A percentile compares a stretch with the other conserved stretches of the same genome.
Evolutionary conservation across 2,329 filamentous ascomycete species (phyloP).

Genomic region (Coniella vitis): DNA sequence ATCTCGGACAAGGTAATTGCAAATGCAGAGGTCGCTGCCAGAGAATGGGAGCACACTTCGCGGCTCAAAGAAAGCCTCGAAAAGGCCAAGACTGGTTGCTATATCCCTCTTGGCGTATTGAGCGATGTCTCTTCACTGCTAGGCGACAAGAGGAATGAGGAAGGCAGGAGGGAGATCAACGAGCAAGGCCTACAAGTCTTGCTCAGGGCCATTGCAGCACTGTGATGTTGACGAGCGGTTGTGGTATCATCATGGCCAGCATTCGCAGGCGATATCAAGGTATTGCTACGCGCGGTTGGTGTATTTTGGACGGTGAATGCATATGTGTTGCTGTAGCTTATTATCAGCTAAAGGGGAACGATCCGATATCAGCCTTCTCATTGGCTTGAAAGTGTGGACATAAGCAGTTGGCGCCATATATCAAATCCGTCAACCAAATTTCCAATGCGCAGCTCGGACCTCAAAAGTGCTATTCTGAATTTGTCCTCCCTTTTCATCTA

Average conservation of each 20-base stretch:
- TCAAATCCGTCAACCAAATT: too few relatives aligned
- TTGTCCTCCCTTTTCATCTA: too few relatives aligned
- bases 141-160: slow-evolving; percentile 42
- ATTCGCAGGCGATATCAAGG: too few relatives aligned
- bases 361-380: too few relatives aligned
- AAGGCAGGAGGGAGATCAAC: slow-evolving; percentile 30
- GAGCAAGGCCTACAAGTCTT: slow-evolving; percentile 52
- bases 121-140: slow-evolving; percentile 81
- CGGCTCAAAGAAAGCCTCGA: slow-evolving; percentile 83
- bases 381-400: too few relatives aligned
- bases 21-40: slow-evolving; percentile 79
- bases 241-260: not conserved
- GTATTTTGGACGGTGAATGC: too few relatives aligned
- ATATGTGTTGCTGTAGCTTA: too few relatives aligned
- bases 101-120: slow-evolving; percentile 76
- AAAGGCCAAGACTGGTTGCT: slow-evolving; percentile 68
- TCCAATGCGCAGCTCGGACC: too few relatives aligned
- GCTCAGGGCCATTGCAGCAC: slow-evolving; percentile 50
- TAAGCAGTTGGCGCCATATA: too few relatives aligned
- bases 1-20: slow-evolving; percentile 79
- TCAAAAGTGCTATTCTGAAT: too few relatives aligned
- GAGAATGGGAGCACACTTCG: slow-evolving; percentile 92
- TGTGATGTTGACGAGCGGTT: slow-evolving; percentile 30
- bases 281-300: too few relatives aligned
- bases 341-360: too few relatives aligned